phyloP scores from a whole-genome alignment of 805 yeast species.

The Pichia rugopelliculosa region DNA sequence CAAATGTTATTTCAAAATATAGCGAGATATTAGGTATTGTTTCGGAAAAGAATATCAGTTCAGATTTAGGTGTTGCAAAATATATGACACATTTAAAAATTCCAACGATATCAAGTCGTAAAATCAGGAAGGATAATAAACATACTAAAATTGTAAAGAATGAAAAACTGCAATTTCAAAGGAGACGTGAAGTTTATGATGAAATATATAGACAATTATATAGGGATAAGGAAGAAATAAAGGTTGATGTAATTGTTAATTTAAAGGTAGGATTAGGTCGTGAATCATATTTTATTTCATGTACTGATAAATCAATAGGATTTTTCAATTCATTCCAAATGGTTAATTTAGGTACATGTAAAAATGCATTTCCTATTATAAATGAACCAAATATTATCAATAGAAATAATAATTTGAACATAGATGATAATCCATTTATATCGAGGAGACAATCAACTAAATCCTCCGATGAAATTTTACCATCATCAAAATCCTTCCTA shows the following conservation, averaged over 20 bases:
- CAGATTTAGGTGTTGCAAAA: slow-evolving; percentile 35
- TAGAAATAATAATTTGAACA: not conserved
- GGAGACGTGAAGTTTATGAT: slow-evolving; percentile 25
- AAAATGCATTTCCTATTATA: slow-evolving; percentile 1
- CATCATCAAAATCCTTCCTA: slow-evolving; percentile 8
- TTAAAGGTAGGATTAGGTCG: not conserved
- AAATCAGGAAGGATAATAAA: not conserved
- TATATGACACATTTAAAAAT: slow-evolving; percentile 24
- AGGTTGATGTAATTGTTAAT: not conserved
- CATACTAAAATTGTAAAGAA: slow-evolving; percentile 12
- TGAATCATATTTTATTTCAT: not conserved
- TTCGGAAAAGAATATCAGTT: slow-evolving; percentile 34
- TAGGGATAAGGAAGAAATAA: slow-evolving; percentile 8
- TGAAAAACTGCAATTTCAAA: slow-evolving; percentile 22
- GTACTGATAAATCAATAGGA: not conserved
- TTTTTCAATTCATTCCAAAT: slow-evolving; percentile 1
- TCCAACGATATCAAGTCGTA: slow-evolving; percentile 19
- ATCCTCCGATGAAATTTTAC: not conserved
- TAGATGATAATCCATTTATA: not conserved
- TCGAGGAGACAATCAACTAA: not conserved
- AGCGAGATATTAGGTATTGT: slow-evolving; percentile 29
- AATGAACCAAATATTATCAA: not conserved
- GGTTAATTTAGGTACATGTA: slow-evolving; percentile 3
- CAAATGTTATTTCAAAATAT: not conserved
- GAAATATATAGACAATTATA: slow-evolving; percentile 22